A percentile compares a stretch with the other conserved stretches of the same genome.
Conservation (phyloP, 495 filamentous ascomycete species). For the Apiosordaria backusii region DNA sequence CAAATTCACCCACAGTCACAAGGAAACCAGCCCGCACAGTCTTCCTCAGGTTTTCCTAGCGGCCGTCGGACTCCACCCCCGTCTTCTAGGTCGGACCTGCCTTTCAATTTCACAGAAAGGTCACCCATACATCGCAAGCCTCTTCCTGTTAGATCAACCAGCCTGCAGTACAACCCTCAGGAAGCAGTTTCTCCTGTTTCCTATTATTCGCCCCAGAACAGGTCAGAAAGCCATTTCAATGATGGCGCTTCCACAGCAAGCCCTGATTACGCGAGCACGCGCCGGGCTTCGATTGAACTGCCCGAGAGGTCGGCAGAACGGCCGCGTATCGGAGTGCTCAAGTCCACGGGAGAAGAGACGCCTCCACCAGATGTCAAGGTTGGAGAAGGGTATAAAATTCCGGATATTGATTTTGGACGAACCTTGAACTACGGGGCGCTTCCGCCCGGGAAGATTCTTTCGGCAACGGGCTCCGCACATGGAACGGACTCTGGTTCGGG, state of each 20-base stretch:
- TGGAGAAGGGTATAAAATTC: slow-evolving; percentile 55
- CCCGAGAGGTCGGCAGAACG: slow-evolving; percentile 57
- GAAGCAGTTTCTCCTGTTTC: slow-evolving; percentile 24
- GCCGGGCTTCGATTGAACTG: slow-evolving; percentile 55
- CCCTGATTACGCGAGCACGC: slow-evolving; percentile 67
- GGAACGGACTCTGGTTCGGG: slow-evolving; percentile 30
- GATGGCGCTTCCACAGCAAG: slow-evolving; percentile 50
- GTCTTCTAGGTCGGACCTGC: slow-evolving; percentile 20
- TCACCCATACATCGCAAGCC: slow-evolving; percentile 56
- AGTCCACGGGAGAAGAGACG: slow-evolving; percentile 62
- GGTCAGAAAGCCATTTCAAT: slow-evolving; percentile 43
- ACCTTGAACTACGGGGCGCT: slow-evolving; percentile 62
- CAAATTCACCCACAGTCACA: background rate
- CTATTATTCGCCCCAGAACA: slow-evolving; percentile 31
- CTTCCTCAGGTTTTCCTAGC: slow-evolving; percentile 21
- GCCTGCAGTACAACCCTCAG: slow-evolving; percentile 33
- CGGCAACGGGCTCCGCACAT: slow-evolving; percentile 20
- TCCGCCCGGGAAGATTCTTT: slow-evolving; percentile 16
- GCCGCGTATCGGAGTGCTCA: slow-evolving; percentile 78
- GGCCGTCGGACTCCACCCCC: slow-evolving; percentile 40
- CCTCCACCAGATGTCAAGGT: slow-evolving; percentile 29
- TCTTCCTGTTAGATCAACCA: slow-evolving; percentile 49
- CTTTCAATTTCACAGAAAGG: slow-evolving; percentile 28
- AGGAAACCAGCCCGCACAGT: slow-evolving; percentile 12
- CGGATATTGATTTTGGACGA: slow-evolving; percentile 80